These are phyloP conservation scores for Glebionis coronaria DNA, from an alignment of 129 eudicot genomes.

Conservation along the genomic window DNA sequence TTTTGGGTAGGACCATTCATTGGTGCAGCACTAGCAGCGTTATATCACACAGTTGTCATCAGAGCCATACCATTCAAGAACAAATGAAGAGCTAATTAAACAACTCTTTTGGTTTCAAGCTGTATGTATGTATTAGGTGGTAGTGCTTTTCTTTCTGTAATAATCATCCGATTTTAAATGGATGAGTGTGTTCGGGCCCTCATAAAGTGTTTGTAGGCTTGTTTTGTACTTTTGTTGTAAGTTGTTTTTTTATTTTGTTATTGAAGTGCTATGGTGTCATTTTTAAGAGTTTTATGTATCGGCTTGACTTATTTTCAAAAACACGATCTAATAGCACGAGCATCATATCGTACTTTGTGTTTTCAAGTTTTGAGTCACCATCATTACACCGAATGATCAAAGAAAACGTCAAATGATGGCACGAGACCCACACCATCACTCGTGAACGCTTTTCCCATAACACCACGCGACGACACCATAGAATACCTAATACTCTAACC, in stretches of 20 bases:
- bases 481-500: too few species aligned
- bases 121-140: conserved; percentile 10
- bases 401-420: too few species aligned
- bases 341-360: too few species aligned
- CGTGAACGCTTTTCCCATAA: too few species aligned
- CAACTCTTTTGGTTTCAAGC: background rate
- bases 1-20: conserved; percentile 85
- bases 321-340: too few species aligned
- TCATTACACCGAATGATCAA: too few species aligned
- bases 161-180: conserved; percentile 11
- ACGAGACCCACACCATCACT: too few species aligned
- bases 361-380: too few species aligned
- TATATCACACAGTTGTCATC: conserved; percentile 66
- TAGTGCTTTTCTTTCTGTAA: background rate
- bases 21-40: conserved; percentile 75
- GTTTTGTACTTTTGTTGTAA: conserved; percentile 5
- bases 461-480: too few species aligned
- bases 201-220: conserved; percentile 19
- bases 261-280: conserved; percentile 1
- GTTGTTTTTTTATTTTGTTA: background rate
- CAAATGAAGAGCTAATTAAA: conserved; percentile 16
- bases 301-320: too few species aligned
- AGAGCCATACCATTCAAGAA: conserved; percentile 81
- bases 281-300: too few species aligned
- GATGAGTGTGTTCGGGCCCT: conserved; percentile 10